phyloP scores from a whole-genome alignment of 257 asterid species.

The Scutellaria galericulata region DNA sequence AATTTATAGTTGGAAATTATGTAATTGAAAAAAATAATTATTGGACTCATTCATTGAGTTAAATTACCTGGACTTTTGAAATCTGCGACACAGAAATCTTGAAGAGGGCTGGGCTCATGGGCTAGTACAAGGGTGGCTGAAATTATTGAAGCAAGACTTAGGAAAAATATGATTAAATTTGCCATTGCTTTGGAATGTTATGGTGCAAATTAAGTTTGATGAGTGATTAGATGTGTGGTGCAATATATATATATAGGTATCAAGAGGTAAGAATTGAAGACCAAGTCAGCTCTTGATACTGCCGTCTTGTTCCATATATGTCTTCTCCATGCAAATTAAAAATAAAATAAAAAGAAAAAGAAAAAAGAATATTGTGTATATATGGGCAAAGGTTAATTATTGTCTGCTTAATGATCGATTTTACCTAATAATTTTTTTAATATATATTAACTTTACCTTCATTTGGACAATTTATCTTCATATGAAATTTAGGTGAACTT shows the following conservation, averaged over 20 bases:
- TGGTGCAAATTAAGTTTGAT: constrained; percentile 15
- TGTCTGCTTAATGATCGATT: no score
- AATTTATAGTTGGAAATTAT: no score
- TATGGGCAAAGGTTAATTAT: no score
- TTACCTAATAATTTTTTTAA: no score
- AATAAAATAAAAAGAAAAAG: no score
- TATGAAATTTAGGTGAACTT: no score
- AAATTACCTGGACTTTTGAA: constrained; percentile 46
- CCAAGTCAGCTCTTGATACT: constrained; percentile 15
- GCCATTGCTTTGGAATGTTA: constrained; percentile 32
- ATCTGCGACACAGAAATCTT: constrained; percentile 61
- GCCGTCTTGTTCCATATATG: constrained; percentile 21
- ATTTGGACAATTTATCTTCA: no score
- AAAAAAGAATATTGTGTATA: no score
- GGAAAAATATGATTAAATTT: constrained; percentile 7
- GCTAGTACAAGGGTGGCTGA: constrained; percentile 37
- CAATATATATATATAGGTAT: constrained; percentile 15
- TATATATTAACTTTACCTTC: no score
- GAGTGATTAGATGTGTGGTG: constrained; percentile 1
- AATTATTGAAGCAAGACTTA: constrained; percentile 23
- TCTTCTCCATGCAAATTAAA: no score
- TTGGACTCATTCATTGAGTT: background rate
- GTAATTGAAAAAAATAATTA: no score
- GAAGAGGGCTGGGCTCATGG: constrained; percentile 54
- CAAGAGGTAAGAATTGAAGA: constrained; percentile 11